Base-by-base conservation (phyloP, 2,329 filamentous ascomycete species). In the Davidsoniella eucalypti region DNA sequence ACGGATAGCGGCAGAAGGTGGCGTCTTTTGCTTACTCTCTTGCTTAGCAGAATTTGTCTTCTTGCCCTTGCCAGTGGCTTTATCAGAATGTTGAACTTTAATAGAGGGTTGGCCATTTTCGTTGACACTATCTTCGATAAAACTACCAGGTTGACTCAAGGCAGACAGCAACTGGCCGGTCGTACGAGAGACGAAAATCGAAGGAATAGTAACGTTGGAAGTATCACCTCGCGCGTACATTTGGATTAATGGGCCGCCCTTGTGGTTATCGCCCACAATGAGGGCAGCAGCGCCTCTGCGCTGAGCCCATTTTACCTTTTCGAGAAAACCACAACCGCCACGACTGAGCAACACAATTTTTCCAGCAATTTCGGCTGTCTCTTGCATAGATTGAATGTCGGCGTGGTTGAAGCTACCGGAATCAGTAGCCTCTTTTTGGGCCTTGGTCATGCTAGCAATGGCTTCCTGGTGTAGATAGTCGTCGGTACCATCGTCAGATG, bases 211-310 rank as follows among this genome's bases (percentile, higher is more conserved):
- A 56, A 96, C 77, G 59, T 95, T 94, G 33, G 88, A 93, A 3
- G 90, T 94, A 61, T 96, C 88, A 37, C 90, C 92, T 59, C 85
- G 80, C n/a, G 92, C 92, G 63, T 94, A 96, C 92, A 98, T 98
- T 58, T 93, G 92, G 47, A 96, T 85, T 54, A 98, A 68, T 36
- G 84, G 84, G 3, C 87, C 88, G 42, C 90, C 90, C 54, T 85
- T 84, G 52, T 85, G 82, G 63, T 95, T 84, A 63, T 98, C 92
- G 23, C 92, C 92, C 2, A 98, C 88, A 56, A 98, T 93, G 54
- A 98, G 70, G 36, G 86, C 92, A 53, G 87, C 75, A 17, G 84
- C 92, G 21, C 92, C 92, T 60, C 92, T 78, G 54, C 87, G 76
- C 63, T 98, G 92, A 10, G 84, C 87, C 92, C 92, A 98, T 68